phyloP scores from a whole-genome alignment of 108 stramenopile genomes.

The Nitzschia sp. region DNA sequence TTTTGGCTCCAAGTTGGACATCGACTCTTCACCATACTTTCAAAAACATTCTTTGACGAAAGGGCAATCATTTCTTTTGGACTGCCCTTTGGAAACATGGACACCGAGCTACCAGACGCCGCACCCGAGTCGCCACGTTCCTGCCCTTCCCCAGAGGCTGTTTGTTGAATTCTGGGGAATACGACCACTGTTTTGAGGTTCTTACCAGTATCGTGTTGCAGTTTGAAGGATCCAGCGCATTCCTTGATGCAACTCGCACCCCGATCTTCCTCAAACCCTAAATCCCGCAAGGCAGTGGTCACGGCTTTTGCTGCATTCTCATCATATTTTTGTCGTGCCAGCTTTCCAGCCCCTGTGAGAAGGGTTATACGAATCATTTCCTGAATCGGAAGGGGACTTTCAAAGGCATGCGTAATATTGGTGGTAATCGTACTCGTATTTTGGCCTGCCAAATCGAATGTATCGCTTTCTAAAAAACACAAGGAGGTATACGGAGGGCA shows the following conservation, averaged over 20 bases:
- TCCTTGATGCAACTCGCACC: constrained; percentile 82
- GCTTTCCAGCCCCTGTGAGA: constrained; percentile 86
- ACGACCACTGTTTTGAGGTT: constrained; percentile 94
- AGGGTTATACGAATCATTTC: constrained; percentile 90
- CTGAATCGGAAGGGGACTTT: constrained; percentile 56
- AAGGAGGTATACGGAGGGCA: no score
- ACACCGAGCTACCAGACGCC: neutral
- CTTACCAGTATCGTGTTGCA: constrained; percentile 96
- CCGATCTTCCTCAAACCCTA: constrained; percentile 90
- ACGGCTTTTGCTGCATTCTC: constrained; percentile 80
- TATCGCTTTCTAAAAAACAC: constrained; percentile 65
- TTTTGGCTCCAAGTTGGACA: constrained; percentile 88
- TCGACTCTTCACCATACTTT: constrained; percentile 56
- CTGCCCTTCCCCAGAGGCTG: constrained; percentile 16
- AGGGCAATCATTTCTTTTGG: constrained; percentile 75
- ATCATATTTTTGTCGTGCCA: constrained; percentile 88
- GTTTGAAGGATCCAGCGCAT: constrained; percentile 88
- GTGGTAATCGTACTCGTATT: constrained; percentile 50
- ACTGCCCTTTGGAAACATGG: constrained; percentile 54
- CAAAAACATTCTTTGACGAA: constrained; percentile 66
- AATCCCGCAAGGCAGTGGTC: constrained; percentile 68
- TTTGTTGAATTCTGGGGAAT: constrained; percentile 69
- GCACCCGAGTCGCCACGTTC: constrained; percentile 23
- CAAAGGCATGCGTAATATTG: constrained; percentile 68
- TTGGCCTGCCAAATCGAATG: constrained; percentile 82